Base-by-base conservation (phyloP, 805 yeast species). In the Candida railenensis region DNA sequence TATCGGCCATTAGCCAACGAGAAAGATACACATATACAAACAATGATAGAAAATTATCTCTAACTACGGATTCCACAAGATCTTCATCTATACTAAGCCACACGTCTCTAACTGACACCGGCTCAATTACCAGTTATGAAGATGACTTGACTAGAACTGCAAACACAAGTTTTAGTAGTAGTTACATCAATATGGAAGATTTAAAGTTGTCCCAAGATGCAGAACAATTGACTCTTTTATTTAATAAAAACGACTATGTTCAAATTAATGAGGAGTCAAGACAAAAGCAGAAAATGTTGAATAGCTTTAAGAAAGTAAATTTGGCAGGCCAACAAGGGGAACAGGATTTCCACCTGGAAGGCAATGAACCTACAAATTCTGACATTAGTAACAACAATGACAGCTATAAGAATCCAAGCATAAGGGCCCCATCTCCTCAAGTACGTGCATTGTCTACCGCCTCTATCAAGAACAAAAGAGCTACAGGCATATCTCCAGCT, bases 61-160 rank as follows among this genome's bases (percentile, higher is more conserved):
- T 52, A 3, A 43, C 56, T n/a, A 74, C 79, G 0, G 66, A 62
- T n/a, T 63, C 74, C 1, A 69, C 74, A 1, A 61, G 80, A 46
- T 65, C 77, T 3, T 75, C 79, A 0, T 76, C 81, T 0, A 57
- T 78, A 2, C 63, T 77, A 55, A 73, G 79, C 19, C 59, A 56
- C 32, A 56, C 53, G 4, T 59, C 65, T 22, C 39, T 48, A 12
- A 55, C 56, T 18, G 59, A 58, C 22, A 47, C 53, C 1, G 48
- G 39, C 5, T 42, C 49, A 9, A 30, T 38, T 4, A 34, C 47
- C 3, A 49, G 53, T 37, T 34, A 32, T 20, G 48, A 47, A 5
- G 43, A 21, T 19, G 50, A 44, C 19, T 4, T 25, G 14, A 11
- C n/a, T n/a, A 20, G 18, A 5, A 20, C 33, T 11, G 22, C 21